Evolutionary conservation across 306 rosid species (phyloP).

Genomic region (Styphnolobium japonicum): DNA sequence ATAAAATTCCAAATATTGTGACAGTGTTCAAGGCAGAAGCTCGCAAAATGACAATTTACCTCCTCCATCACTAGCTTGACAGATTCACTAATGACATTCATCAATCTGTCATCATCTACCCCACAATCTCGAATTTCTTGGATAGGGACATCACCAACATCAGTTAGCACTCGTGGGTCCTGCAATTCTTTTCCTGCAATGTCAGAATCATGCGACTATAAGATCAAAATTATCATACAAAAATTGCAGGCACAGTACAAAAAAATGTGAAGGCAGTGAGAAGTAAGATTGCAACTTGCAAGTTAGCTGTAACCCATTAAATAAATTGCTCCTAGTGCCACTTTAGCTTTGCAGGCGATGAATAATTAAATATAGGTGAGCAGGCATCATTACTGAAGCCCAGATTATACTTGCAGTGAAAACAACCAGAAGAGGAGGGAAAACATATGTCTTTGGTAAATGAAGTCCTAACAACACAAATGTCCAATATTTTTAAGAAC

Average conservation of each 20-base stretch:
- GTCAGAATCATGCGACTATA: constrained; percentile 14
- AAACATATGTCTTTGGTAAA: background rate
- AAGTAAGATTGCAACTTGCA: background rate
- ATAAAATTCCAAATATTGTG: background rate
- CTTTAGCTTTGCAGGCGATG: background rate
- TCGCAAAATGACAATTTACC: constrained; percentile 42
- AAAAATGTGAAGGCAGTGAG: background rate
- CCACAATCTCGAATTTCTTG: constrained; percentile 97
- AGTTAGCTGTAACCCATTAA: background rate
- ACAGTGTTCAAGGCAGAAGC: background rate
- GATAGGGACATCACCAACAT: constrained; percentile 95
- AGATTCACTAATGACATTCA: constrained; percentile 87
- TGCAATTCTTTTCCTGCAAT: constrained; percentile 71
- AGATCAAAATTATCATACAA: constrained; percentile 6
- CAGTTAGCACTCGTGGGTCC: constrained; percentile 85
- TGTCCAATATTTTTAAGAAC: background rate
- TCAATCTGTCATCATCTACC: constrained; percentile 74
- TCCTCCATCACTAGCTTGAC: constrained; percentile 96
- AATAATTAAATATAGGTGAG: background rate
- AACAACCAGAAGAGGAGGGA: background rate
- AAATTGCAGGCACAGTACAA: background rate
- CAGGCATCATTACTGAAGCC: background rate
- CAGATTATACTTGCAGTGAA: background rate
- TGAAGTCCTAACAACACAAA: background rate
- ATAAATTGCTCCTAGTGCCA: background rate